A percentile compares a stretch with the other conserved stretches of the same genome.
phyloP scores from a whole-genome alignment of 768 basidiomycete genomes.

The Pleurotus eryngii region DNA sequence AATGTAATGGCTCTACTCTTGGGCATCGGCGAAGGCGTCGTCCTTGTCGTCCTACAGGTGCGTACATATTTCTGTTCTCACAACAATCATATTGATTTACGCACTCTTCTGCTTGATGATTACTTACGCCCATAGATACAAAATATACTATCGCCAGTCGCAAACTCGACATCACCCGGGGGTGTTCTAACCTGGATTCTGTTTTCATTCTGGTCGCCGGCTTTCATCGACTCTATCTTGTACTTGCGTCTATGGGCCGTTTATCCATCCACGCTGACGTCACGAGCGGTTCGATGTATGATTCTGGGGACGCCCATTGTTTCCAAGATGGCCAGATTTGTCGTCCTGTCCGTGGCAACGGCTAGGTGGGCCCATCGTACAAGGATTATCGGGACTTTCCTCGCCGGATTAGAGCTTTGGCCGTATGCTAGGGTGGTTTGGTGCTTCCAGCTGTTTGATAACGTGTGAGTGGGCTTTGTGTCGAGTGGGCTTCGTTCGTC shows the following conservation, averaged over 20 bases:
- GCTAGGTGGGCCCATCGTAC: background rate
- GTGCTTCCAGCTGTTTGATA: conserved; percentile 31
- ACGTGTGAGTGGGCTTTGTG: conserved; percentile 20
- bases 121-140: background rate
- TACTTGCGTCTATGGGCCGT: conserved; percentile 33
- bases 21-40: conserved; percentile 21
- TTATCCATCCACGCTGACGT: conserved; percentile 24
- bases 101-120: background rate
- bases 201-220: conserved; percentile 25
- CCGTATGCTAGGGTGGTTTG: conserved; percentile 26
- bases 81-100: too few species aligned
- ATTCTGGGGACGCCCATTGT: conserved; percentile 25
- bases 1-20: conserved; percentile 25
- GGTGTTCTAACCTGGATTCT: background rate
- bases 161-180: background rate
- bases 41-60: conserved; percentile 19
- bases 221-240: conserved; percentile 35
- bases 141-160: background rate
- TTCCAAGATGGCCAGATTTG: conserved; percentile 27
- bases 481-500: background rate
- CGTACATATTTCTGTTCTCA: background rate
- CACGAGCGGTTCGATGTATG: background rate
- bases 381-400: conserved; percentile 7
- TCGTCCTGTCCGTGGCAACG: conserved; percentile 14
- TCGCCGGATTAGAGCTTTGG: background rate